These are phyloP conservation scores for Claviceps sorghi DNA, from an alignment of 2,329 filamentous ascomycete species.

Conservation along the genomic window DNA sequence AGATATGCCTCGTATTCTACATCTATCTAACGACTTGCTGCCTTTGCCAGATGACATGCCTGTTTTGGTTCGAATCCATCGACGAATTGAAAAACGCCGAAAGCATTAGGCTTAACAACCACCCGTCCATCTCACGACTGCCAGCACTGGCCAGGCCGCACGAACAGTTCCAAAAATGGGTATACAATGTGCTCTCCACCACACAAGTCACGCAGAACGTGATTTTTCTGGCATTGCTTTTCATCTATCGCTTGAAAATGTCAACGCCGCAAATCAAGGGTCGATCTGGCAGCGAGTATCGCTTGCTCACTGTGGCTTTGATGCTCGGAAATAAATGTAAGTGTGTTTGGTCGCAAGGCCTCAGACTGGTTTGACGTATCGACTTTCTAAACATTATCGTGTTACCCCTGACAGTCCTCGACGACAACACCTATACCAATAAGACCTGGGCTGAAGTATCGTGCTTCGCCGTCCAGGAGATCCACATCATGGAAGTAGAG, in stretches of 20 bases:
- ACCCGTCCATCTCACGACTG: slow-evolving; percentile 36
- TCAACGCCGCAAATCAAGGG: slow-evolving; percentile 81
- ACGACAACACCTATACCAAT: slow-evolving; percentile 98
- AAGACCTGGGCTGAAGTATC: slow-evolving; percentile 99
- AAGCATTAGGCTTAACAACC: slow-evolving; percentile 32
- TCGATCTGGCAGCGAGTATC: slow-evolving; percentile 83
- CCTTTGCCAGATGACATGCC: slow-evolving; percentile 61
- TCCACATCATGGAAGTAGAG: slow-evolving; percentile 99
- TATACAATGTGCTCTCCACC: slow-evolving; percentile 75
- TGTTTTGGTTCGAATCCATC: slow-evolving; percentile 94
- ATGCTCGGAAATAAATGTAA: slow-evolving; percentile 97
- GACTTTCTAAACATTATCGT: not conserved
- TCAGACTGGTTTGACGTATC: not conserved
- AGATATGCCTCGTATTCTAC: not conserved
- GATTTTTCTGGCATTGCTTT: slow-evolving; percentile 74
- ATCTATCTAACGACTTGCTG: not conserved
- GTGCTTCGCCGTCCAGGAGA: slow-evolving; percentile 81
- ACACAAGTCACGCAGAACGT: slow-evolving; percentile 96
- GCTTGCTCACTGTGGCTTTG: slow-evolving; percentile 80
- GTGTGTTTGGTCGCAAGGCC: slow-evolving; percentile 14
- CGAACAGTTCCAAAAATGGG: slow-evolving; percentile 82
- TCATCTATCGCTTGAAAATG: slow-evolving; percentile 85
- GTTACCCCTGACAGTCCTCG: slow-evolving; percentile 50
- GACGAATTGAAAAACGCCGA: slow-evolving; percentile 65
- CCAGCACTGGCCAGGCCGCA: slow-evolving; percentile 61